Base-by-base conservation (phyloP, 352 stramenopile genomes). In the Pythium chondricola region DNA sequence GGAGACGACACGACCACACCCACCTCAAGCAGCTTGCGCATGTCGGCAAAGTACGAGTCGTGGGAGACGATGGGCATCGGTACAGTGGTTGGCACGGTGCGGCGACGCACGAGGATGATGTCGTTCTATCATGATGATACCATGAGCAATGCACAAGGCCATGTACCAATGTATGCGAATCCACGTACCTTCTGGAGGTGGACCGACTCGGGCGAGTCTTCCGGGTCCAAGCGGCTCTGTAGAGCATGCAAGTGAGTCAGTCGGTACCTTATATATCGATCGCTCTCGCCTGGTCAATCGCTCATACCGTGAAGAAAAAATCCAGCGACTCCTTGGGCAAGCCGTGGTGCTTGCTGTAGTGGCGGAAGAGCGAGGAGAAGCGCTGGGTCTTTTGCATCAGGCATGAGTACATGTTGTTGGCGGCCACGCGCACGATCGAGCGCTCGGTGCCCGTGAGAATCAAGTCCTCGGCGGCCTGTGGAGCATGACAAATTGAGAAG, bases 281-380 rank as follows among this genome's bases (percentile, higher is more conserved):
- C n/a, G n/a, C n/a, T n/a, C n/a, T n/a, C n/a, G n/a, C n/a, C n/a
- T n/a, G n/a, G n/a, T n/a, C n/a, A n/a, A n/a, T n/a, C n/a, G n/a
- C n/a, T 25, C 35, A n/a, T 46, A 93, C 87, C 52, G 86, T 96
- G 63, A 99, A 99, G 71, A 97, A 98, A 57, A 98, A 99, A 59
- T 98, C 96, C 29, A 99, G 74, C 52, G 96, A 91, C 48, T 99
- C 95, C 58, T 97, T 96, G 8, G 93, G 77, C 33, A 99, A 59
- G 4, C 96, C 96, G 69, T 99, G 95, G 71, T 99, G 97, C 67
- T 99, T 99, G 63, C 93, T 97, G 69, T 99, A 99, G 72, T 99
- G 96, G 40, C 95, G 93, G 58, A 99, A 98, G 17, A 98, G 83
- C 46, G 85, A 97, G 24, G 91, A 98, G 65, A 99, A 99, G 17